Evolutionary conservation across 257 asterid genomes (phyloP).

Genomic region (Phtheirospermum japonicum): DNA sequence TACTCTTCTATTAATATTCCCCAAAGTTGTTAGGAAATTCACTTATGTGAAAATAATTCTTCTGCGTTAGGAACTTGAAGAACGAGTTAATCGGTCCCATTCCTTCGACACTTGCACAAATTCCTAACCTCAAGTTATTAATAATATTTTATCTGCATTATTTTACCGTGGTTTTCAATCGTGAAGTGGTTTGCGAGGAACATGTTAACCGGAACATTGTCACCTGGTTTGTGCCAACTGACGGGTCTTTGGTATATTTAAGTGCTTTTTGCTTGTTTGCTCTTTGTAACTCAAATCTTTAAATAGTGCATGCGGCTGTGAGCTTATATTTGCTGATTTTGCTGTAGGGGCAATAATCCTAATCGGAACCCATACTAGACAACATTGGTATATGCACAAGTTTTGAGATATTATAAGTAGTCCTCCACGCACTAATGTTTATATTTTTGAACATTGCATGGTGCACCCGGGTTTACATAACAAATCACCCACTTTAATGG

Average conservation of each 20-base stretch:
- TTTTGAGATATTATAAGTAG: too few species aligned
- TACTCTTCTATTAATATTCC: not conserved
- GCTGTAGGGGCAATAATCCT: conserved; percentile 83
- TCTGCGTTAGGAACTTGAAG: conserved; percentile 53
- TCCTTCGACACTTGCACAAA: conserved; percentile 89
- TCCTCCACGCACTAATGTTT: too few species aligned
- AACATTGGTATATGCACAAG: conserved; percentile 95
- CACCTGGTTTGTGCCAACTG: conserved; percentile 90
- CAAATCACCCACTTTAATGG: too few species aligned
- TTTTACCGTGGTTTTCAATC: not conserved
- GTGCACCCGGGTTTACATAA: too few species aligned
- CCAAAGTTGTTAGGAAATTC: not conserved
- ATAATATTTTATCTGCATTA: not conserved
- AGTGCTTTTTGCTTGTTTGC: conserved; percentile 28
- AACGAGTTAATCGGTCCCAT: conserved; percentile 86
- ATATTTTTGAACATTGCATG: too few species aligned
- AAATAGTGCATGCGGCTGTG: not conserved
- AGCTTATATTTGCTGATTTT: conserved; percentile 3
- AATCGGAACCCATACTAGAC: conserved; percentile 80
- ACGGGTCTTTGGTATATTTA: conserved; percentile 99
- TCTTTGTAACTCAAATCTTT: not conserved
- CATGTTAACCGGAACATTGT: conserved; percentile 68
- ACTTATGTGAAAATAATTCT: not conserved
- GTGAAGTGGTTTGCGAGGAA: conserved; percentile 82
- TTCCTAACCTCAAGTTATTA: conserved; percentile 68